phyloP scores from a whole-genome alignment of 257 asterid species.

The Solanum megistacrolobum region DNA sequence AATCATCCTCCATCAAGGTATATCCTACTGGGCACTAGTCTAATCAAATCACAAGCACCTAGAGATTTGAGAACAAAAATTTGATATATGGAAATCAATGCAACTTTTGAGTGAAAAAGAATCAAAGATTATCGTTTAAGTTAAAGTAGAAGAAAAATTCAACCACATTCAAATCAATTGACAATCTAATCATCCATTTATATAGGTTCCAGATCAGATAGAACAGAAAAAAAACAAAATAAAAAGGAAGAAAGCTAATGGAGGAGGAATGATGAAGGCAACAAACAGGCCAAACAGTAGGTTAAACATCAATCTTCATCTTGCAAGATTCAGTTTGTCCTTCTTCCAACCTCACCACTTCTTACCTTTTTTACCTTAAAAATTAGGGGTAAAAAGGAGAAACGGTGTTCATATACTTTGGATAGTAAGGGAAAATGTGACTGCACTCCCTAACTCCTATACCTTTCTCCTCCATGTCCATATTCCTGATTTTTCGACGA shows the following conservation, averaged over 20 bases:
- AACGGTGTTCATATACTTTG: not conserved
- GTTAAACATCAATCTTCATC: not conserved
- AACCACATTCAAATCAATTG: not conserved
- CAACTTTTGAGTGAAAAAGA: not conserved
- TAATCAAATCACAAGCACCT: not conserved
- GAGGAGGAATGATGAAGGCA: not conserved
- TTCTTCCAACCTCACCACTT: not conserved
- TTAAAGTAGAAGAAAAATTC: not conserved
- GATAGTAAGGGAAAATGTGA: not conserved
- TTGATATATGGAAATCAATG: not conserved
- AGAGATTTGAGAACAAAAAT: not conserved
- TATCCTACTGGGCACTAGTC: not conserved
- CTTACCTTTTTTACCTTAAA: not conserved
- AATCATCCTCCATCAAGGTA: not conserved
- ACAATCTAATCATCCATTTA: not conserved
- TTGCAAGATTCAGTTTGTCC: not conserved
- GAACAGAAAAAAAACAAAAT: not conserved
- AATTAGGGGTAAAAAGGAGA: not conserved
- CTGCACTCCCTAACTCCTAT: not conserved
- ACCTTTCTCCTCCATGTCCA: slow-evolving; percentile 97
- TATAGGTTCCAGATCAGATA: not conserved
- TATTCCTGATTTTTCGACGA: slow-evolving; percentile 50
- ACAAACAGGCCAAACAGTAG: not conserved
- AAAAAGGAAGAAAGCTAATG: not conserved
- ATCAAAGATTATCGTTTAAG: not conserved